A percentile compares a stretch with the other conserved stretches of the same genome.
Conservation (phyloP, 768 basidiomycete genomes). For the Holtermannia corniformis region DNA sequence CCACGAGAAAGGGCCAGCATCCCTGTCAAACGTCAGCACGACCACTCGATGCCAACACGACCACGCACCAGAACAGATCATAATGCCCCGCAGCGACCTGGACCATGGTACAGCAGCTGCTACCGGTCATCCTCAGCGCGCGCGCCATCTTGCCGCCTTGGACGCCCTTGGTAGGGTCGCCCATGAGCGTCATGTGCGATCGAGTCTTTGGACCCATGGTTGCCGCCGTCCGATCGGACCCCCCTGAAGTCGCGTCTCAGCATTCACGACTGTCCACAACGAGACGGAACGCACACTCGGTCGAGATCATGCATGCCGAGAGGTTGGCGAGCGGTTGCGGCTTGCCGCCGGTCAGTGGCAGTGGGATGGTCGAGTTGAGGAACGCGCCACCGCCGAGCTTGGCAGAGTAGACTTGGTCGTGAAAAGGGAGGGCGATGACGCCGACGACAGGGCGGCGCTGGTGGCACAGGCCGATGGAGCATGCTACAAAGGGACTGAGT, state of each 20-base stretch:
- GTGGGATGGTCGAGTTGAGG: constrained; percentile 50
- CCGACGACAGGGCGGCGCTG: constrained; percentile 70
- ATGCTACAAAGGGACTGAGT: constrained; percentile 68
- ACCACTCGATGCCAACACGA: constrained; percentile 1
- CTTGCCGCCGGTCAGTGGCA: constrained; percentile 51
- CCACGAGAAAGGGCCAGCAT: constrained; percentile 56
- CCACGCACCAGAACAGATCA: constrained; percentile 70
- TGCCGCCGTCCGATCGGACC: constrained; percentile 54
- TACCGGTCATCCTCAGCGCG: constrained; percentile 51
- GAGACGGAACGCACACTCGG: constrained; percentile 52
- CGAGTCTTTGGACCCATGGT: constrained; percentile 52
- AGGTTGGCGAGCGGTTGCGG: constrained; percentile 56
- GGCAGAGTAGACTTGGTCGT: constrained; percentile 72
- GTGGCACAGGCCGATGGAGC: constrained; percentile 82
- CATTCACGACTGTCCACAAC: too few species aligned
- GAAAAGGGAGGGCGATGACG: constrained; percentile 84
- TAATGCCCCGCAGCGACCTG: constrained; percentile 82
- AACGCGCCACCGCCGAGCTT: constrained; percentile 70
- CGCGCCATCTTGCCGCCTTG: constrained; percentile 71
- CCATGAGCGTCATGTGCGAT: constrained; percentile 65
- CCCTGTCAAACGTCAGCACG: constrained; percentile 70
- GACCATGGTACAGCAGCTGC: constrained; percentile 35
- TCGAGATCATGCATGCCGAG: constrained; percentile 60
- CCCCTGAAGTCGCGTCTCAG: constrained; percentile 11
- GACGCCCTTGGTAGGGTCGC: constrained; percentile 55